These are phyloP conservation scores for Ustilago trichophora DNA, from an alignment of 1,284 basidiomycete species.

Conservation along the genomic window DNA sequence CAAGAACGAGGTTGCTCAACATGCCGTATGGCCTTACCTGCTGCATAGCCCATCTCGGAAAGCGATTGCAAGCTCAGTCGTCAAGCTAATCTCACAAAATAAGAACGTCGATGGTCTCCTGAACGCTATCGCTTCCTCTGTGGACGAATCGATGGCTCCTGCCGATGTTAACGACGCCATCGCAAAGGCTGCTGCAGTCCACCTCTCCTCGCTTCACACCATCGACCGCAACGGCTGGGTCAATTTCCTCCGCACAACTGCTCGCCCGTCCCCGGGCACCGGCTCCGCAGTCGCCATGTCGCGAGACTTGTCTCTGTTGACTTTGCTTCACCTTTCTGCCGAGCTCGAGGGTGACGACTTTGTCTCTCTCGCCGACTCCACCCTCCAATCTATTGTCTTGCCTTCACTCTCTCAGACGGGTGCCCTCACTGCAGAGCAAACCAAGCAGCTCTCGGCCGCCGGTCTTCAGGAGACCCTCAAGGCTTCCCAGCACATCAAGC, in stretches of 20 bases:
- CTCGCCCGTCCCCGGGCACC: not conserved
- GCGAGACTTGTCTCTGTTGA: slow-evolving; percentile 31
- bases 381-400: slow-evolving; percentile 11
- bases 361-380: slow-evolving; percentile 13
- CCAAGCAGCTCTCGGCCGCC: slow-evolving; percentile 7
- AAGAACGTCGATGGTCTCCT: slow-evolving; percentile 7
- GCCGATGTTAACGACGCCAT: slow-evolving; percentile 21
- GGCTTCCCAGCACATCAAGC: slow-evolving; percentile 19
- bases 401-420: slow-evolving; percentile 4
- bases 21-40: slow-evolving; percentile 38
- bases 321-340: slow-evolving; percentile 22
- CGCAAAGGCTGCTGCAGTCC: slow-evolving; percentile 5
- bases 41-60: slow-evolving; percentile 15
- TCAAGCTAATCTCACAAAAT: slow-evolving; percentile 11
- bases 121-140: slow-evolving; percentile 6
- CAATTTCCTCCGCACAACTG: slow-evolving; percentile 15
- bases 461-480: slow-evolving; percentile 17
- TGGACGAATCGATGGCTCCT: slow-evolving; percentile 3
- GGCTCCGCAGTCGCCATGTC: slow-evolving; percentile 10
- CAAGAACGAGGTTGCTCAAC: slow-evolving; percentile 18
- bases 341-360: slow-evolving; percentile 10
- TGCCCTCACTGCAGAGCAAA: slow-evolving; percentile 13
- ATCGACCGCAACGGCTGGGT: slow-evolving; percentile 16
- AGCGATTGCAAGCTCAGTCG: slow-evolving; percentile 4
- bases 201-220: slow-evolving; percentile 3